Evolutionary conservation across 2,329 filamentous ascomycete genomes (phyloP), one percentile per base, ranked within the genome.

Genomic region (Zymoseptoria brevis): DNA sequence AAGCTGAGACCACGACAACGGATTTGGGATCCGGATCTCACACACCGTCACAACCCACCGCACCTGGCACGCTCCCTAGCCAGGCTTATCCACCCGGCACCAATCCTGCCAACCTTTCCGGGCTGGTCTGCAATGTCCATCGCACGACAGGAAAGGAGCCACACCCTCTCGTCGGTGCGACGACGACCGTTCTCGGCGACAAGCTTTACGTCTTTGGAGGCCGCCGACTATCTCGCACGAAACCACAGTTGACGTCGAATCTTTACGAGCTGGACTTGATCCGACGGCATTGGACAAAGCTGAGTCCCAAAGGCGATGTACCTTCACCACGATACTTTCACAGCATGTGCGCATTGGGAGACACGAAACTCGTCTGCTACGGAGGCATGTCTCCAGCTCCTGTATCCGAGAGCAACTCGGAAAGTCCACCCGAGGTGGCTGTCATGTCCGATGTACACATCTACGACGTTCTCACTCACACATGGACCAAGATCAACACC

Each of bases 381-480:
- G 94, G 94, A 59, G 94, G 94, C 67, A 99, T 99, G 94, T 96
- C 93, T 8, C 92, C 93, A 0, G 73, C 75, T 52, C 71, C 72
- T 8, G 68, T 66, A 26, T 65, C 70, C 0, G 88, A 92, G 63
- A 79, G 85, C 57, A 88, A 91, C 67, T 86, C 90, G 45, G 92
- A 96, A 69, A 64, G 60, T 8, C 68, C 69, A 52, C 64, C 68
- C 2, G 71, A 74, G 51, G 89, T 97, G 4, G 87, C 91, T 1
- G 94, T 97, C 58, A 96, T 99, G 92, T 96, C 93, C 6, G 94
- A 99, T 75, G 90, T 97, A 57, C 90, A 97, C 74, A 89, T 99
- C 30, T 97, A 90, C 74, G 93, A 99, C 73, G 89, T 94, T 1
- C 81, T 84, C 1, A 88, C 87, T 0, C 87, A 83, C 68, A 87